phyloP scores from a whole-genome alignment of 164 flowering plant genomes.

The Annona squamosa region DNA sequence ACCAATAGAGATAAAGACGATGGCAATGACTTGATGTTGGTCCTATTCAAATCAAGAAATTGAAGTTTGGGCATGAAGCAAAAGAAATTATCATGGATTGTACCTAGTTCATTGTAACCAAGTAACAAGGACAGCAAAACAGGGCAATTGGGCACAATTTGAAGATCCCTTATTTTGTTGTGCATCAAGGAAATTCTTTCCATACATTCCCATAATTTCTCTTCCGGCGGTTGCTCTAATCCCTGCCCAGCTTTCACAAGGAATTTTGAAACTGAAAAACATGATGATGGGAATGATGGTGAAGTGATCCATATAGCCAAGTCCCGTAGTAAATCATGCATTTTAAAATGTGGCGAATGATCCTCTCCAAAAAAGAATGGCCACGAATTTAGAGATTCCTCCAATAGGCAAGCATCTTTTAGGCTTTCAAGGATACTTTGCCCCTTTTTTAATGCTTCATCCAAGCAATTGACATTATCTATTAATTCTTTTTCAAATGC shows the following conservation, averaged over 20 bases:
- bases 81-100: not conserved
- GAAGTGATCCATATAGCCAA: constrained; percentile 4
- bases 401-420: not conserved
- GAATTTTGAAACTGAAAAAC: not conserved
- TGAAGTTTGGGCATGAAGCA: not conserved
- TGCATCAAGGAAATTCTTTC: not conserved
- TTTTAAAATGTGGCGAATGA: not conserved
- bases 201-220: not conserved
- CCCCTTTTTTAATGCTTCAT: constrained; percentile 4
- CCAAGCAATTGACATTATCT: not conserved
- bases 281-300: not conserved
- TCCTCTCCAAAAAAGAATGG: too few relatives aligned
- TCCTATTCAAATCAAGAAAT: not conserved
- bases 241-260: not conserved
- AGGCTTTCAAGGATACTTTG: not conserved
- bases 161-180: not conserved
- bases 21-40: not conserved
- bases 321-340: constrained; percentile 1
- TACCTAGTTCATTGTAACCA: not conserved
- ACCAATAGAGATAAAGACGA: not conserved
- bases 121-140: not conserved
- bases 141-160: not conserved
- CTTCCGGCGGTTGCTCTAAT: not conserved
- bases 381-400: not conserved
- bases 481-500: constrained; percentile 8